Conservation (phyloP, 306 rosid species). For the Rosa lucieae region DNA sequence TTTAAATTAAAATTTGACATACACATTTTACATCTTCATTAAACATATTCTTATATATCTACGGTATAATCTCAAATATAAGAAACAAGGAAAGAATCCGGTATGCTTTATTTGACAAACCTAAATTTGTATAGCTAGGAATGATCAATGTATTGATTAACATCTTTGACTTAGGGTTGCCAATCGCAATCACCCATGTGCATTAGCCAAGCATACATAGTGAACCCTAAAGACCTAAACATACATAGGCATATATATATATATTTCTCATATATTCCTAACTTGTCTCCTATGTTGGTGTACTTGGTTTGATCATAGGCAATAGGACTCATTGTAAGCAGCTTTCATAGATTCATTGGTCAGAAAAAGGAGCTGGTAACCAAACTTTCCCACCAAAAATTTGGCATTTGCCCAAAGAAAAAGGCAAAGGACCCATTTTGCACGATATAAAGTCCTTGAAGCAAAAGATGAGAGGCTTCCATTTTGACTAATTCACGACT, state of each 20-base stretch:
- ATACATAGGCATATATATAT: neutral
- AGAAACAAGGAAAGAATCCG: neutral
- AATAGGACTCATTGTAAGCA: slow-evolving; percentile 9
- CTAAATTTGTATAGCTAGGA: neutral
- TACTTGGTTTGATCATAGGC: slow-evolving; percentile 1
- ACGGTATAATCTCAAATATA: neutral
- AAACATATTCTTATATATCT: neutral
- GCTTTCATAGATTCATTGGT: slow-evolving; percentile 36
- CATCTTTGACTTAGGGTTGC: slow-evolving; percentile 41
- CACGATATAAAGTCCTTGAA: slow-evolving; percentile 38
- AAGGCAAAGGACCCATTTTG: slow-evolving; percentile 41
- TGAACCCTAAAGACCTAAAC: slow-evolving; percentile 28
- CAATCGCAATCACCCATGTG: slow-evolving; percentile 39
- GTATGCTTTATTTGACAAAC: slow-evolving; percentile 56
- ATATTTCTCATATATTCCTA: slow-evolving; percentile 15
- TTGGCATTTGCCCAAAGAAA: slow-evolving; percentile 39
- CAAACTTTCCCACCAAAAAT: slow-evolving; percentile 79
- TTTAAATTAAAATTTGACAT: neutral
- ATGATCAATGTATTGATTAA: slow-evolving; percentile 9
- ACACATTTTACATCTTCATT: neutral
- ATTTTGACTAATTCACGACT: slow-evolving; percentile 55
- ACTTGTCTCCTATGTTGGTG: slow-evolving; percentile 24
- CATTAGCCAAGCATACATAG: slow-evolving; percentile 2
- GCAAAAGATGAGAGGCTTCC: slow-evolving; percentile 41
- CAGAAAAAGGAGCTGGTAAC: slow-evolving; percentile 80